Evolutionary conservation across 2,329 filamentous ascomycete species (phyloP), one percentile per base, ranked within the genome.

Genomic region (Monilinia vaccinii-corymbosi): DNA sequence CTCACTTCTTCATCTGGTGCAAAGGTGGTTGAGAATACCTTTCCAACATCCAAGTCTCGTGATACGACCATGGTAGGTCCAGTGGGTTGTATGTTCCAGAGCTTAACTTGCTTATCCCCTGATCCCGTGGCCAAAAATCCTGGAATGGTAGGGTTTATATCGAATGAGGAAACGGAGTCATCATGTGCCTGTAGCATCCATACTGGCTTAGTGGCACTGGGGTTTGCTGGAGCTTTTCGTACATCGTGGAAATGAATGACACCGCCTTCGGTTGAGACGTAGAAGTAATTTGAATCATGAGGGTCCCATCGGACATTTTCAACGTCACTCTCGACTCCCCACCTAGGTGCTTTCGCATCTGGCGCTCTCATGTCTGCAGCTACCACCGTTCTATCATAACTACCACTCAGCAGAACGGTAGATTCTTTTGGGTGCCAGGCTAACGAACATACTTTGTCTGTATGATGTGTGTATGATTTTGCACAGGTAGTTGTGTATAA

Each of bases 131-230:
- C 94, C 75, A 99, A 83, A 80, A 90, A 97, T 47, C 94, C 94
- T 1, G 94, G 93, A 62, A 99, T 91, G 53, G 86, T 78, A 4
- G 86, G 81, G 78, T 97, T 97, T 75, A 97, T 83, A 73, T 96
- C 92, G 73, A 99, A 97, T 0, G 91, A 86, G 10, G 91, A 96
- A 48, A 97, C 82, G 3, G 90, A 89, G 74, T 93, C 86, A 72
- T 97, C 91, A 77, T 99, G 94, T 18, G 94, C 94, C 76, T 99
- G 94, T 56, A 99, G 79, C 46, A 89, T 91, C 94, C 94, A 99
- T 14, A 95, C 82, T 0, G 94, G 84, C 74, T 95, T 97, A 65
- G 87, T 91, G 45, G 82, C 79, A 52, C 85, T 80, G 0, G 91
- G 89, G 57, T 83, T 84, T 10, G 87, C 76, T 23, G 91, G 89